Evolutionary conservation across 805 yeast species (phyloP).

Genomic region (Pichia phayaonensis): DNA sequence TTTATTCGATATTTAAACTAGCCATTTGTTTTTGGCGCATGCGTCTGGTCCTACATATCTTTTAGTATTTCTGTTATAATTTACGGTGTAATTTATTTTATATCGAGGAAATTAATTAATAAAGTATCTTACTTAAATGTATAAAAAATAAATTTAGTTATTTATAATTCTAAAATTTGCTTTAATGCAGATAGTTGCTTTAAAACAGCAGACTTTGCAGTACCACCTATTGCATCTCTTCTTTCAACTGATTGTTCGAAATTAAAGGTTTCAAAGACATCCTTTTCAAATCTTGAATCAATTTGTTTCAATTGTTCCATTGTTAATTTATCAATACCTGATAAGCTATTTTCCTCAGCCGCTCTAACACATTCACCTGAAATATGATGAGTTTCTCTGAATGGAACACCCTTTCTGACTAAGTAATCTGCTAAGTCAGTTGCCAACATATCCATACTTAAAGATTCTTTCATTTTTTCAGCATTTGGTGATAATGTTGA

Average conservation of each 20-base stretch:
- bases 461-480: conserved; percentile 74
- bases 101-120: not conserved
- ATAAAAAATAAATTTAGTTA: not conserved
- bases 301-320: conserved; percentile 72
- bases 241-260: conserved; percentile 94
- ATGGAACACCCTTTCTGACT: conserved; percentile 97
- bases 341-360: conserved; percentile 70
- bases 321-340: conserved; percentile 81
- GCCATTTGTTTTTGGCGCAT: no score
- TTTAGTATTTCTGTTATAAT: not conserved
- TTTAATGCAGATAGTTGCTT: conserved; percentile 50
- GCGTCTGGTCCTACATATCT: no score
- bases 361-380: conserved; percentile 94
- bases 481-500: conserved; percentile 73
- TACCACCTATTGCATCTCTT: conserved; percentile 95
- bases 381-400: conserved; percentile 98
- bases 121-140: not conserved
- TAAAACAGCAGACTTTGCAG: conserved; percentile 84
- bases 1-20: no score
- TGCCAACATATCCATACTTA: conserved; percentile 98
- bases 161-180: not conserved
- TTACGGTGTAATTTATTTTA: not conserved
- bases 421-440: conserved; percentile 97
- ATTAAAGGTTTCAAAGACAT: conserved; percentile 79
- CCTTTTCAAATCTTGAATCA: conserved; percentile 72